Evolutionary conservation across 331 rosid genomes (phyloP), one percentile per base, ranked within the genome.

Genomic region (Arachis monticola): DNA sequence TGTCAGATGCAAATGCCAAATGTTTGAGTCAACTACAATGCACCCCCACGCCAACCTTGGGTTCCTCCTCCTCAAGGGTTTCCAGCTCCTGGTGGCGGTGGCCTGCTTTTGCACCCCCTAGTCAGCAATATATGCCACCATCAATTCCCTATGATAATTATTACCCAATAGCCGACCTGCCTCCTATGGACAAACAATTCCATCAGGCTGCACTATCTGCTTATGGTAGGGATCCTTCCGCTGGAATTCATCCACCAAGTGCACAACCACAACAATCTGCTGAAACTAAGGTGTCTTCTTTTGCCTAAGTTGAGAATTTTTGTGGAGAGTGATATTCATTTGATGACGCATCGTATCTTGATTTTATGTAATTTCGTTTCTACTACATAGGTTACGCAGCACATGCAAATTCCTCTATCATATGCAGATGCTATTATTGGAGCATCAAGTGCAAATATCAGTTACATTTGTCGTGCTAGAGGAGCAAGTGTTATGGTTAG

Each of bases 1-100:
- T 70, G 22, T 70, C 68, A 86, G 86, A 86, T 86, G 90, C 86
- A 86, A 73, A 67, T 64, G 9, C 78, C 85, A 27, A 82, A 83
- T 69, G 75, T 79, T 70, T 84, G 83, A 61, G 64, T 27, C 55
- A 83, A 79, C 79, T 88, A 79, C 53, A 86, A 81, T 69, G 67
- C 61, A 44, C 77, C 84, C 10, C 79, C 87, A 72, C 77, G 73
- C 62, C 84, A 76, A 58, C 59, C 71, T 46, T 83, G 87, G 87
- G 82, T 70, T 59, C 82, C 77, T 67, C 81, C 86, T 60, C 73
- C 81, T 53, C 82, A 76, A 71, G 81, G 79, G 52, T 83, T 83
- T 80, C 80, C 74, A 38, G 72, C 71, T 71, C 55, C 74, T 65
- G 74, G 72, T 63, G 86, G 82, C 50, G 81, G 35, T 35, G 77